A percentile compares a stretch with the other conserved stretches of the same genome.
Conservation (phyloP, 2,329 filamentous ascomycete species). For the Colletotrichum siamense region DNA sequence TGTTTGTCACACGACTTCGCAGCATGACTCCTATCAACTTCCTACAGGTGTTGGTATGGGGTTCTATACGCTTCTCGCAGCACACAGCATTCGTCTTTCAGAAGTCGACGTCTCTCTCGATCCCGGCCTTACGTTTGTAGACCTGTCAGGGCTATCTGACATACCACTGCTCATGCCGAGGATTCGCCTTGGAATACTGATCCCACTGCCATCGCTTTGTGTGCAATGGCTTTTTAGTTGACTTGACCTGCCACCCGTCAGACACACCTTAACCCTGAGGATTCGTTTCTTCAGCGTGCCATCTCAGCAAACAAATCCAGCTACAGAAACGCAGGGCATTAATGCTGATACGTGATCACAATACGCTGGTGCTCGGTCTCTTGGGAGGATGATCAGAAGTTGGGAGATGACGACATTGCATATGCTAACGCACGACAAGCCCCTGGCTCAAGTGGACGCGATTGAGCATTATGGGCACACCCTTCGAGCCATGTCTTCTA, state of each 20-base stretch:
- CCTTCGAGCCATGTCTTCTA: not conserved
- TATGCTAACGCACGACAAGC: not conserved
- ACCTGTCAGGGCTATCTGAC: not conserved
- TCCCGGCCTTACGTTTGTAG: not conserved
- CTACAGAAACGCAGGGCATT: not conserved
- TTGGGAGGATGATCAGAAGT: not conserved
- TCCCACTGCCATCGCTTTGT: not conserved
- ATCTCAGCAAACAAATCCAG: not conserved
- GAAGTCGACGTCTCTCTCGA: not conserved
- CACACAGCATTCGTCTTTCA: not conserved
- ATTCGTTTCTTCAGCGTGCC: not conserved
- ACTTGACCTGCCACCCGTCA: not conserved
- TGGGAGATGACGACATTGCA: not conserved
- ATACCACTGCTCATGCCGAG: not conserved
- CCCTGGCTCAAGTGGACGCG: not conserved
- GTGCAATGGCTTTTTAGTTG: not conserved
- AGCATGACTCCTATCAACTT: not conserved
- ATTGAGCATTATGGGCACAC: not conserved
- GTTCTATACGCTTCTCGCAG: not conserved
- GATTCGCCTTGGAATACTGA: not conserved
- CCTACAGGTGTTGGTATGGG: not conserved
- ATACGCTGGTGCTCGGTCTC: not conserved
- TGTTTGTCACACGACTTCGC: not conserved
- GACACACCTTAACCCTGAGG: not conserved
- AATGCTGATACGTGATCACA: not conserved